A percentile compares a stretch with the other conserved stretches of the same genome.
These are phyloP conservation scores for Nothomitra cinnamomea DNA, from an alignment of 2,329 filamentous ascomycete genomes.

Conservation along the genomic window DNA sequence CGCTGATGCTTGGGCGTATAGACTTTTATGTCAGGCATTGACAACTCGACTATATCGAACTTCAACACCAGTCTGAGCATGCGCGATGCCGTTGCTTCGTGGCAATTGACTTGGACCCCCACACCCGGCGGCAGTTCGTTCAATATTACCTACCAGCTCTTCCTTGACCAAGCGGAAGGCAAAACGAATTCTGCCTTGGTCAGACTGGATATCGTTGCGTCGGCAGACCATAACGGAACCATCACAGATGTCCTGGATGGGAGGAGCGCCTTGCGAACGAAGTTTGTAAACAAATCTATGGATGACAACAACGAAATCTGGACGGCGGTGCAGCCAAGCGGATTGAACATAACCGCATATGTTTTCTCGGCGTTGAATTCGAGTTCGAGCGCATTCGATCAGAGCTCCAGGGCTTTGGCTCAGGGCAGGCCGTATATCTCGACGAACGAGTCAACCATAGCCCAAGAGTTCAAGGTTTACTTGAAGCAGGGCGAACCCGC, in stretches of 20 bases:
- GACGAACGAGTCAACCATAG: conserved; percentile 44
- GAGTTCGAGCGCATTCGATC: conserved; percentile 22
- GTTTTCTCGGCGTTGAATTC: conserved; percentile 31
- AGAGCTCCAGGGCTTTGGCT: conserved; percentile 26
- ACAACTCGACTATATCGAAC: conserved; percentile 38
- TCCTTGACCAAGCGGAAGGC: conserved; percentile 39
- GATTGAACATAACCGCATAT: conserved; percentile 47
- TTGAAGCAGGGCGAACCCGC: conserved; percentile 35
- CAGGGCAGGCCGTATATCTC: conserved; percentile 31
- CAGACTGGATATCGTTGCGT: conserved; percentile 39
- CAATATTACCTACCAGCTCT: conserved; percentile 46
- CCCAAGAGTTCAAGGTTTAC: conserved; percentile 37
- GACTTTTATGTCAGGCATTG: conserved; percentile 43
- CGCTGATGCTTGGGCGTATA: no score
- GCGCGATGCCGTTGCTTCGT: conserved; percentile 42
- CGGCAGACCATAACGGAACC: conserved; percentile 34
- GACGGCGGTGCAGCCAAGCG: conserved; percentile 45
- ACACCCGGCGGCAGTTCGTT: conserved; percentile 34
- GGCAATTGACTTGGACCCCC: conserved; percentile 44
- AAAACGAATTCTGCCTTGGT: conserved; percentile 44
- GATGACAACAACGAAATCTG: conserved; percentile 38
- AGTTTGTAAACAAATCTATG: conserved; percentile 37
- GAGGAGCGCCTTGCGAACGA: conserved; percentile 46
- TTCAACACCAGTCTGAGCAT: conserved; percentile 47
- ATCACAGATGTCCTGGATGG: conserved; percentile 54